Evolutionary conservation across 768 basidiomycete genomes (phyloP), one percentile per base, ranked within the genome.

Genomic region (Flagelloscypha sp.): DNA sequence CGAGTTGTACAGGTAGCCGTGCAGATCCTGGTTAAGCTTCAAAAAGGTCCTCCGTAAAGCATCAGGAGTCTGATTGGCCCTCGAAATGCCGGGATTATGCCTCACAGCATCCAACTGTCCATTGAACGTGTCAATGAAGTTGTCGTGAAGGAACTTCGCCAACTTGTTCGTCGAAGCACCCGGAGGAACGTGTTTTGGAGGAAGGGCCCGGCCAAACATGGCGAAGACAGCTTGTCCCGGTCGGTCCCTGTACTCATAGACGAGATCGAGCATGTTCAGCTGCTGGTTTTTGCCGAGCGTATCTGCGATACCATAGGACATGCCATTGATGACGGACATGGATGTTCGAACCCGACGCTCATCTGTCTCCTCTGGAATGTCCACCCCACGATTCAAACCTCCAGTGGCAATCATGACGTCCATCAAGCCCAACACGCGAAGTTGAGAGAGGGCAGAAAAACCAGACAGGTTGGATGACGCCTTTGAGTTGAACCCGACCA

Each of bases 281-380:
- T 77, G 74, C 30, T 90, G 84, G 41, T 75, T 72, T 38, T 64
- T 68, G 13, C 92, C 92, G 24, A 98, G 65, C 11, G 83, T 86
- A 50, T 99, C 95, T 0, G 94, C 87, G 37, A 99, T 94, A 11
- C 94, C 95, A 48, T 98, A 98, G 17, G 83, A 79, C 86, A 99
- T 88, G 36, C 76, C 77, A 59, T 84, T 85, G 38, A 97, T 80
- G 22, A 84, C 84, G 2, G 87, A 87, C 20, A 77, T 66, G 4
- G 93, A 95, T 1, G 90, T 94, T 30, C 95, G 82, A 3, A 99
- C 81, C 0, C 95, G 84, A 11, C 92, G 77, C 36, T 90, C 84
- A 36, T 90, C 86, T 44, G 66, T 81, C 53, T 92, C 89, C 45
- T 86, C 83, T 0, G 86, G 84, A 30, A 86, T 82, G 42, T 76